Evolutionary conservation across 306 rosid genomes (phyloP).

Genomic region (Castanospermum australe): DNA sequence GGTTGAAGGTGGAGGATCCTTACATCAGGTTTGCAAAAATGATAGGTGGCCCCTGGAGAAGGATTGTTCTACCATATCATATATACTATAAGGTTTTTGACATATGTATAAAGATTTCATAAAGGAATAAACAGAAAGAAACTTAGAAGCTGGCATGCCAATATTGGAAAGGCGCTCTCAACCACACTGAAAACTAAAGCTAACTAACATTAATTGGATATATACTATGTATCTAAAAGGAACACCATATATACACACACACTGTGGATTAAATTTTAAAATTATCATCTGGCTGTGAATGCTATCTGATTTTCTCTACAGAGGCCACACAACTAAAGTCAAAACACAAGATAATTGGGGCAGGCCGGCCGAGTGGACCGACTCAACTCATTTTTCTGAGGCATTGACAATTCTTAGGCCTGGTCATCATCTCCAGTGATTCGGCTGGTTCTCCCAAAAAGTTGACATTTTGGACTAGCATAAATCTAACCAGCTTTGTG

Average conservation of each 20-base stretch:
- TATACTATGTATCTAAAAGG: neutral
- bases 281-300: conserved; percentile 4
- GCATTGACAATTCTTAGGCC: neutral
- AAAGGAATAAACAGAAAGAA: neutral
- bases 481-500: neutral
- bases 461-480: neutral
- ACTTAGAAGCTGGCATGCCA: conserved; percentile 7
- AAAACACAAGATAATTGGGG: neutral
- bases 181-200: conserved; percentile 22
- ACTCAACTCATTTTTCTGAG: conserved; percentile 10
- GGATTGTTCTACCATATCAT: conserved; percentile 6
- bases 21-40: conserved; percentile 4
- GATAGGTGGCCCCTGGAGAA: neutral
- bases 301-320: neutral
- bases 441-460: neutral
- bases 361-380: conserved; percentile 5
- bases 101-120: neutral
- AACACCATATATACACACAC: neutral
- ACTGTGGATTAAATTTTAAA: neutral
- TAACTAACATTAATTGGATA: neutral
- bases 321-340: neutral
- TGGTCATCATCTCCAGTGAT: neutral
- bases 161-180: conserved; percentile 25
- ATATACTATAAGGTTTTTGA: neutral
- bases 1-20: neutral